Evolutionary conservation across 768 basidiomycete genomes (phyloP).

Genomic region (Amanita inopinata): DNA sequence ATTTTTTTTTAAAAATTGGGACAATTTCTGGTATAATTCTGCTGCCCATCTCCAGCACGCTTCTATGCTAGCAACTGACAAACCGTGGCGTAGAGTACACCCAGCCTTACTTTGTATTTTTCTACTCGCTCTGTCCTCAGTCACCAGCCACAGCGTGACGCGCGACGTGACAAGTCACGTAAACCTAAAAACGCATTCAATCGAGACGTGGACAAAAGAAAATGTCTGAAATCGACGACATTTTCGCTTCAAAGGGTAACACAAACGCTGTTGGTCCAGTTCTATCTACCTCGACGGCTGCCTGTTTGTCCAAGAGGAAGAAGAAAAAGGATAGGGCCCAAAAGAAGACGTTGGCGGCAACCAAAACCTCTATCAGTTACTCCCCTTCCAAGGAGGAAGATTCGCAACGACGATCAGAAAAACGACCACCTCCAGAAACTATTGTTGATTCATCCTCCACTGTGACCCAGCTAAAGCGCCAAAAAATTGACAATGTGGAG

Average conservation of each 20-base stretch:
- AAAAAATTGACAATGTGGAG: constrained; percentile 21
- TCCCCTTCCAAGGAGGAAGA: constrained; percentile 7
- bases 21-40: no score
- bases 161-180: not conserved
- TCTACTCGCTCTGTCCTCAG: no score
- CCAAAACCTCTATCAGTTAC: not conserved
- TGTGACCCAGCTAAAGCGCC: constrained; percentile 25
- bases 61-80: no score
- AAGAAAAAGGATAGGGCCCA: constrained; percentile 34
- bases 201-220: constrained; percentile 15
- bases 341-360: constrained; percentile 17
- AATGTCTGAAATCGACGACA: constrained; percentile 79
- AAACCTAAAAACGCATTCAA: not conserved
- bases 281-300: constrained; percentile 20
- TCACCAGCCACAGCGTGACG: not conserved
- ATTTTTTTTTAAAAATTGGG: no score
- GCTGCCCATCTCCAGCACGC: no score
- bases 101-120: no score
- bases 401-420: constrained; percentile 18
- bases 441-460: constrained; percentile 52
- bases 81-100: no score
- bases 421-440: constrained; percentile 45
- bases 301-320: constrained; percentile 28
- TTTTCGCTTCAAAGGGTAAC: constrained; percentile 50
- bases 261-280: constrained; percentile 14